Evolutionary conservation across 1,139 yeast species (phyloP).

Genomic region (Pichia kudriavzevii): DNA sequence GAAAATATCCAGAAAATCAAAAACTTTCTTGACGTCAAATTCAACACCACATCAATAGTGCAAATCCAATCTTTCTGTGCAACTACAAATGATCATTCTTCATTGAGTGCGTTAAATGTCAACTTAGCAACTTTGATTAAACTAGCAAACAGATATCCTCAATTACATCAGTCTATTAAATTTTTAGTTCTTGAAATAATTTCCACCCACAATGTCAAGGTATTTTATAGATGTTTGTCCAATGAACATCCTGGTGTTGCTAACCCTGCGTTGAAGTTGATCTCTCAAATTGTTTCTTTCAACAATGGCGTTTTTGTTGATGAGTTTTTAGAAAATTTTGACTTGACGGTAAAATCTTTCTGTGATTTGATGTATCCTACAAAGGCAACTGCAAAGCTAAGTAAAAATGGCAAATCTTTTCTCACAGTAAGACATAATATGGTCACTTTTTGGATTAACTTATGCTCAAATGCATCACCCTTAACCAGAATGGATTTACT

Average conservation of each 20-base stretch:
- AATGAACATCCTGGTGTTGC: conserved; percentile 53
- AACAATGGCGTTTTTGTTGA: conserved; percentile 44
- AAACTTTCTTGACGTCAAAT: conserved; percentile 15
- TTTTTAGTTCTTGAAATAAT: conserved; percentile 43
- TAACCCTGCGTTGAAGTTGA: conserved; percentile 50
- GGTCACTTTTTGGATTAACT: conserved; percentile 51
- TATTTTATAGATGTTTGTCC: conserved; percentile 61
- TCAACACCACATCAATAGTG: conserved; percentile 30
- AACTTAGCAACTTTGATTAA: conserved; percentile 29
- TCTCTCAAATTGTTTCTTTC: conserved; percentile 46
- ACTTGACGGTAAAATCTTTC: conserved; percentile 53
- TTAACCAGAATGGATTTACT: conserved; percentile 57
- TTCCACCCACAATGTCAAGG: conserved; percentile 49
- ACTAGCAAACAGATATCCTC: conserved; percentile 19
- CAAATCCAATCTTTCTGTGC: conserved; percentile 60
- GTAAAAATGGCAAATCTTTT: conserved; percentile 29
- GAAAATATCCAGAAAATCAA: conserved; percentile 8
- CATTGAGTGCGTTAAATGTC: conserved; percentile 37
- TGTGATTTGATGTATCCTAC: conserved; percentile 56
- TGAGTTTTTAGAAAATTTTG: conserved; percentile 58
- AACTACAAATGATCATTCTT: conserved; percentile 52
- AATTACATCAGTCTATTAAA: conserved; percentile 28
- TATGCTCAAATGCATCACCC: conserved; percentile 43
- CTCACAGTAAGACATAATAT: conserved; percentile 49
- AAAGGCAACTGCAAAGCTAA: conserved; percentile 36